Evolutionary conservation across 2,329 filamentous ascomycete species (phyloP), one percentile per base, ranked within the genome.

Genomic region (Fusarium subtropicale): DNA sequence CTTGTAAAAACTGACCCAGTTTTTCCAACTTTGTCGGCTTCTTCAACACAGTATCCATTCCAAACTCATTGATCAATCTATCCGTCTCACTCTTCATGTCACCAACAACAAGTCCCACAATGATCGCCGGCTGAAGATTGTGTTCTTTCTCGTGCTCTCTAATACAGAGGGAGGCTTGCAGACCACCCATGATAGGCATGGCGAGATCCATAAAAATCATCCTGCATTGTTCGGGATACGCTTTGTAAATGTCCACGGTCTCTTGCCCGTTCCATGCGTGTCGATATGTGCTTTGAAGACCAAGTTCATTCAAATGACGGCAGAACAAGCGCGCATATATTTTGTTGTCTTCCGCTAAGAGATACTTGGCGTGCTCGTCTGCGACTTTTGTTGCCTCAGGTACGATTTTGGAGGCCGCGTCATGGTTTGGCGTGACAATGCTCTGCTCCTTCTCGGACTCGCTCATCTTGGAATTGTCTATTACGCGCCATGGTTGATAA

Each of bases 101-200:
- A 3, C 3, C 8, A 1, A 55, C 61, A 13, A 20, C 4, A 3
- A 66, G 18, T 1, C 48, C 63, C 9, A 66, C n/a, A 3, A 66
- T 52, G 1, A 66, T 3, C 11, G 58, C 24, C 1, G 64, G 64
- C 13, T 10, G 13, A 1, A 68, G n/a, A 1, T n/a, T 15, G 3
- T 68, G 51, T 2, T 55, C 48, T 0, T 6, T 8, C 16, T 68
- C 64, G 9, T 64, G 20, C 3, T 46, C 7, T 20, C 64, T 53
- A 10, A 68, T 64, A 0, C 28, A 8, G 1, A 22, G 22, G 9
- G 64, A 16, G 3, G 64, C 58, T 2, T 42, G 4, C 31, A 59
- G 7, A 8, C 64, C 64, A 15, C 20, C 30, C 64, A 68, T 47
- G 1, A 68, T 11, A 4, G 58, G 58, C 64, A 68, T 68, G 2